phyloP scores from a whole-genome alignment of 2,329 filamentous ascomycete species.

The Parafenestella ontariensis region DNA sequence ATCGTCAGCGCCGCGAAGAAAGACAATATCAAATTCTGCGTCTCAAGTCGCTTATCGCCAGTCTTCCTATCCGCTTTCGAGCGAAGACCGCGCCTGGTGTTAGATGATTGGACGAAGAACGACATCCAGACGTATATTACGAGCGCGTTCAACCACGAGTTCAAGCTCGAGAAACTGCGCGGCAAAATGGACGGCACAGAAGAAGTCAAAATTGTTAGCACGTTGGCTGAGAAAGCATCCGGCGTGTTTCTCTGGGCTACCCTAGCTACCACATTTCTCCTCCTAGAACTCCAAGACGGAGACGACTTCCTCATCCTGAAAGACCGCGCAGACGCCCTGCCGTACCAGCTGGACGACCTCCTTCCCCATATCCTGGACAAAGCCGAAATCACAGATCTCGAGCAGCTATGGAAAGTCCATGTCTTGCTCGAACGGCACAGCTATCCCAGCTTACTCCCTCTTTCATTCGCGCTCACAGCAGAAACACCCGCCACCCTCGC shows the following conservation, averaged over 20 bases:
- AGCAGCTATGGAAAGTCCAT: slow-evolving; percentile 28
- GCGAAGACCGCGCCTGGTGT: slow-evolving; percentile 25
- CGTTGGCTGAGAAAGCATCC: slow-evolving; percentile 31
- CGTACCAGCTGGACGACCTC: slow-evolving; percentile 31
- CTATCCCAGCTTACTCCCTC: slow-evolving; percentile 28
- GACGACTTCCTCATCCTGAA: slow-evolving; percentile 33
- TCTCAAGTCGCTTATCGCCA: slow-evolving; percentile 35
- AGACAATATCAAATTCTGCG: slow-evolving; percentile 42
- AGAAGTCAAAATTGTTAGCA: slow-evolving; percentile 28
- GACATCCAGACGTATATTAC: slow-evolving; percentile 30
- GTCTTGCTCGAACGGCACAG: slow-evolving; percentile 32
- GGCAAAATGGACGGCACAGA: slow-evolving; percentile 27
- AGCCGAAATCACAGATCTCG: slow-evolving; percentile 25
- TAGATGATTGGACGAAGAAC: slow-evolving; percentile 28
- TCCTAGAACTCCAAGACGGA: slow-evolving; percentile 25
- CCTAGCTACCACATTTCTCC: slow-evolving; percentile 29
- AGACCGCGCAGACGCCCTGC: slow-evolving; percentile 32
- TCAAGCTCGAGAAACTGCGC: slow-evolving; percentile 26
- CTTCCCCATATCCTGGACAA: slow-evolving; percentile 32
- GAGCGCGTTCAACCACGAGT: slow-evolving; percentile 4
- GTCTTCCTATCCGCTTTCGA: slow-evolving; percentile 32
- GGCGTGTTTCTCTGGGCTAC: slow-evolving; percentile 39
- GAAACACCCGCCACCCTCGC: slow-evolving; percentile 27
- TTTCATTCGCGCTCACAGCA: slow-evolving; percentile 31
- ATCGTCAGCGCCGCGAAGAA: slow-evolving; percentile 24